Evolutionary conservation across 192 early-diverging fungal genomes (phyloP), one percentile per base, ranked within the genome.

Genomic region (Chytriomyces confervae): DNA sequence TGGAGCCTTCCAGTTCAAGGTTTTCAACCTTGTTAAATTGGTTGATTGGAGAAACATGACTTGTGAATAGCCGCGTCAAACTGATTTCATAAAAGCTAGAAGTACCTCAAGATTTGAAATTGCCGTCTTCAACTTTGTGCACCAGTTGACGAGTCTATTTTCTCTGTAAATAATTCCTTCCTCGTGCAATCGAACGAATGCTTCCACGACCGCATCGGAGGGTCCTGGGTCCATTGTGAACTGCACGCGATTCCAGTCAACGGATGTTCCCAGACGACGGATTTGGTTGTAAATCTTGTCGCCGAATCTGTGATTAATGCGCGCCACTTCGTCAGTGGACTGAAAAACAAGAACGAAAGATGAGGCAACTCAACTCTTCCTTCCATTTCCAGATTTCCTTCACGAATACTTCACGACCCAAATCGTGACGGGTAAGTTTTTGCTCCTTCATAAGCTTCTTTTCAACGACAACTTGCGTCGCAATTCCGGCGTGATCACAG

Each of bases 141-240:
- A 97, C 98, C 98, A 99, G 87, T 98, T 98, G 80, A 99, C 95
- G 62, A 99, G 91, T 64, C 95, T 90, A 75, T 92, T 98, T n/a
- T 93, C 94, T 75, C 98, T 92, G 81, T 97, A 98, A 84, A 99
- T 96, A 66, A 93, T 91, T 20, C 96, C 97, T 66, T 98, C 95
- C 57, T 97, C 92, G 84, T 96, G 94, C 75, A 99, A 83, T 57
- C 94, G 89, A 69, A 96, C 92, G 87, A 99, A 99, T 0, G 95
- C 93, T 85, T 99, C 98, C 45, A 85, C 87, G 6, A 97, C 97
- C 62, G 98, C 96, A 78, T 27, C 44, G 5, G 57, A 70, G 62
- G 91, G 81, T 48, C 77, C 83, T 7, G 92, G 89, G 81, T 97
- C 96, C 86, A 98, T 90, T 6, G 98, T 98, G 86, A 99, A 99